Evolutionary conservation across 2,329 filamentous ascomycete species (phyloP), one percentile per base, ranked within the genome.

Genomic region (Exophiala sideris): DNA sequence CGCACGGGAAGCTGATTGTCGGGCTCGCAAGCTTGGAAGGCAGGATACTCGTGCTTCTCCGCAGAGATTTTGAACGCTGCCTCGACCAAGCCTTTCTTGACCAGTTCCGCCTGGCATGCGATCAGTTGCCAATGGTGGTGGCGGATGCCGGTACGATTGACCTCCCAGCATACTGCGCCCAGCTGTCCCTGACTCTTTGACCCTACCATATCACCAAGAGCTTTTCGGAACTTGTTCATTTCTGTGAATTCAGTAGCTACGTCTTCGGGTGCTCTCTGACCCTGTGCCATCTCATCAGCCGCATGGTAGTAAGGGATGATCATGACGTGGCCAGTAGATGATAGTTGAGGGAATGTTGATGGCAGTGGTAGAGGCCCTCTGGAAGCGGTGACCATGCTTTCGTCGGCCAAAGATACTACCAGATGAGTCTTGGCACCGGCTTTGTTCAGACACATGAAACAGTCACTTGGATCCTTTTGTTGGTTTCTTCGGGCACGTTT

Each of bases 381-480:
- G 55, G 94, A 90, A 20, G 88, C 94, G 24, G 94, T 95, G 50
- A 97, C 73, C 70, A 97, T 97, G 50, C 85, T 81, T 56, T 95
- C 88, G 14, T 91, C 85, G 49, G 89, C 94, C 60, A 99, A 92
- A 21, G 88, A 91, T 61, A 88, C 87, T 65, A 96, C 87, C 71
- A 99, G 87, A 72, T 99, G 92, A 1, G 86, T 87, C 48, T 88
- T 87, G 41, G 94, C 77, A 57, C 87, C 87, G 5, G 88, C 84
- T 69, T 95, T 96, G 5, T 89, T 91, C 9, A 99, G 79, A 68
- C 94, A 99, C 76, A 99, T 97, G 77, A 94, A 99, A 73, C 94
- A 99, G 65, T 87, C 81, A 48, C 86, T 85, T 1, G 89, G 84
- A 5, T 83, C 84, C 10, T 85, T 71, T 1, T 68, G 70, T 2